These are phyloP conservation scores for Candida silvicultrix DNA, from an alignment of 805 yeast species.

Conservation along the genomic window DNA sequence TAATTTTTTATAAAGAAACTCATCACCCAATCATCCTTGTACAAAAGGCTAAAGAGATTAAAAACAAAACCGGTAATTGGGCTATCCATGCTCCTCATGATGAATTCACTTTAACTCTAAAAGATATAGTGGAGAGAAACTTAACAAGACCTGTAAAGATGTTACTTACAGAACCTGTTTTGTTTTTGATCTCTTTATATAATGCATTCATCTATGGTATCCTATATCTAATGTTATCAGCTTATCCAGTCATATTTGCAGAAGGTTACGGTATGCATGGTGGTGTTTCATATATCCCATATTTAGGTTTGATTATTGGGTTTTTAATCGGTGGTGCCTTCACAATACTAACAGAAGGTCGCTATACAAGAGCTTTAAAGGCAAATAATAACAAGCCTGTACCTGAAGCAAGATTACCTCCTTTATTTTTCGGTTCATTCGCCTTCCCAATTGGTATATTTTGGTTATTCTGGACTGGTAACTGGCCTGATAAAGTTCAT, in stretches of 20 bases:
- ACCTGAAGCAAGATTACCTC: conserved; percentile 79
- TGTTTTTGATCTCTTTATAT: conserved; percentile 59
- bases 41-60: conserved; percentile 53
- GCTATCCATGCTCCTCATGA: conserved; percentile 77
- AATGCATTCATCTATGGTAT: conserved; percentile 79
- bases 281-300: conserved; percentile 74
- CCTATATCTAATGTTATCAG: conserved; percentile 64
- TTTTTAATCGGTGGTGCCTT: conserved; percentile 48
- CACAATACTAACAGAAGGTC: conserved; percentile 46
- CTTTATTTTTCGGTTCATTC: conserved; percentile 68
- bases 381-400: conserved; percentile 51
- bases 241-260: conserved; percentile 66
- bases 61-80: conserved; percentile 74
- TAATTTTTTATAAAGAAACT: conserved; percentile 53
- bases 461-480: conserved; percentile 88
- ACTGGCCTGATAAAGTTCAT: conserved; percentile 60
- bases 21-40: conserved; percentile 65
- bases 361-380: conserved; percentile 39
- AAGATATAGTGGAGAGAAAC: conserved; percentile 56
- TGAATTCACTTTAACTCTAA: conserved; percentile 45
- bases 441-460: conserved; percentile 72
- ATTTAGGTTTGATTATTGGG: conserved; percentile 70
- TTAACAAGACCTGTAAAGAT: conserved; percentile 62
- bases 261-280: conserved; percentile 53
- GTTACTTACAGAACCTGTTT: conserved; percentile 66